These are phyloP conservation scores for Candida qinlingensis DNA, from an alignment of 805 yeast genomes.

Conservation along the genomic window DNA sequence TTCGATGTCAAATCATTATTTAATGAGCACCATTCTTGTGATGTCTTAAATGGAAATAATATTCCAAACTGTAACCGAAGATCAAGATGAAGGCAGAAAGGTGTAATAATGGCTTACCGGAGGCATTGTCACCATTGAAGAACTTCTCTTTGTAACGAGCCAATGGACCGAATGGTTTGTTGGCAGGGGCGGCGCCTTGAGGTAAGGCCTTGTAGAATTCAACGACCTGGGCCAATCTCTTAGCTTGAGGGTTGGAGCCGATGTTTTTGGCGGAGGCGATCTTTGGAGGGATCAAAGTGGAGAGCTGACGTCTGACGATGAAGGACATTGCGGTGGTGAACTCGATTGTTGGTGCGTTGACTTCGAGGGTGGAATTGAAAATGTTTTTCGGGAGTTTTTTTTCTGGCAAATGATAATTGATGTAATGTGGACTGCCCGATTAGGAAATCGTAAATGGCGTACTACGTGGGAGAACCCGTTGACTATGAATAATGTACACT, in stretches of 20 bases:
- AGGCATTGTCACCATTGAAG: slow-evolving; percentile 78
- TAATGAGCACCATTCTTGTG: slow-evolving; percentile 42
- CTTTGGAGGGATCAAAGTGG: slow-evolving; percentile 98
- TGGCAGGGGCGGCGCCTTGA: slow-evolving; percentile 81
- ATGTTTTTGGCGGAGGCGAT: slow-evolving; percentile 94
- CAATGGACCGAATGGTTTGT: slow-evolving; percentile 61
- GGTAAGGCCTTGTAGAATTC: slow-evolving; percentile 94
- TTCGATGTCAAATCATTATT: slow-evolving; percentile 22
- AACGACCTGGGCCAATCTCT: slow-evolving; percentile 93
- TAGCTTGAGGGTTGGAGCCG: slow-evolving; percentile 93
- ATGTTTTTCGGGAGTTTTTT: neutral
- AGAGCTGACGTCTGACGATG: slow-evolving; percentile 85
- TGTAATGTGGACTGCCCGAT: slow-evolving; percentile 8
- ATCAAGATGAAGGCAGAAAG: slow-evolving; percentile 60
- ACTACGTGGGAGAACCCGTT: neutral
- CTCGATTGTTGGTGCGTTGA: neutral
- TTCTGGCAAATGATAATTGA: neutral
- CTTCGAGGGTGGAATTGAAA: neutral
- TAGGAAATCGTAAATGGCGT: slow-evolving; percentile 2
- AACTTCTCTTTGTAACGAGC: slow-evolving; percentile 82
- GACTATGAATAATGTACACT: neutral
- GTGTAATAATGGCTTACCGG: slow-evolving; percentile 80
- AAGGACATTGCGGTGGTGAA: slow-evolving; percentile 52
- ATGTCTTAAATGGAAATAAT: slow-evolving; percentile 81
- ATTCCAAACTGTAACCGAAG: slow-evolving; percentile 87